These are phyloP conservation scores for Ceratobasidium sp. DNA, from an alignment of 1,284 basidiomycete genomes.

Conservation along the genomic window DNA sequence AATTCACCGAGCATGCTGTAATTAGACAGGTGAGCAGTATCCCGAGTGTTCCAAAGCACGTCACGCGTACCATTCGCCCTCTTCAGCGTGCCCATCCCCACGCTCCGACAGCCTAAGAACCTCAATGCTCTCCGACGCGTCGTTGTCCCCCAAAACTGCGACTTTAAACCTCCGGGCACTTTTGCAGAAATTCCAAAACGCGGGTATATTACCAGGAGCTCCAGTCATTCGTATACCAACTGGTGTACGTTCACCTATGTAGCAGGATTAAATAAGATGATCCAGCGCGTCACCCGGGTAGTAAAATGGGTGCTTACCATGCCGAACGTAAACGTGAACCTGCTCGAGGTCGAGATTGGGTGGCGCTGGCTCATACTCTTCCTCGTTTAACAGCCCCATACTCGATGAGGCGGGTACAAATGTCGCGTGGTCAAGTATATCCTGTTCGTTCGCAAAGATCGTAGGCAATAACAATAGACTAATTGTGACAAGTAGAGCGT, in stretches of 20 bases:
- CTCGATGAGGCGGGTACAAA: background rate
- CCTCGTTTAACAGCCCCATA: conserved; percentile 18
- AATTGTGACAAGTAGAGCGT: background rate
- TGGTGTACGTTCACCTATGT: conserved; percentile 74
- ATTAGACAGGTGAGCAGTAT: background rate
- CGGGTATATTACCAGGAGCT: conserved; percentile 72
- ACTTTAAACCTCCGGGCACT: conserved; percentile 66
- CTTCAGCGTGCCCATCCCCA: conserved; percentile 62
- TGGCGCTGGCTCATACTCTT: conserved; percentile 67
- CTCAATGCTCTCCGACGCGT: conserved; percentile 53
- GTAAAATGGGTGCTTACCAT: conserved; percentile 63
- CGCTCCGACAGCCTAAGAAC: conserved; percentile 66
- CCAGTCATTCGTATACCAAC: conserved; percentile 71
- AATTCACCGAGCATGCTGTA: conserved; percentile 78
- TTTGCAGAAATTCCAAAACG: conserved; percentile 76
- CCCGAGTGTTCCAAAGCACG: background rate
- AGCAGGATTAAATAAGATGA: conserved; percentile 1
- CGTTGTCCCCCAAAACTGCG: conserved; percentile 57
- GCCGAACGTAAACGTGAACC: conserved; percentile 77
- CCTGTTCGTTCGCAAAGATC: conserved; percentile 7
- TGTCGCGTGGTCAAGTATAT: background rate
- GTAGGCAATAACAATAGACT: background rate
- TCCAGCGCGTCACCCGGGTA: background rate
- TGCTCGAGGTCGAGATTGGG: conserved; percentile 69
- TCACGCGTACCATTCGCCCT: conserved; percentile 70